A percentile compares a stretch with the other conserved stretches of the same genome.
phyloP scores from a whole-genome alignment of 176 grass and related monocot species.

The Cenchrus fungigraminus region DNA sequence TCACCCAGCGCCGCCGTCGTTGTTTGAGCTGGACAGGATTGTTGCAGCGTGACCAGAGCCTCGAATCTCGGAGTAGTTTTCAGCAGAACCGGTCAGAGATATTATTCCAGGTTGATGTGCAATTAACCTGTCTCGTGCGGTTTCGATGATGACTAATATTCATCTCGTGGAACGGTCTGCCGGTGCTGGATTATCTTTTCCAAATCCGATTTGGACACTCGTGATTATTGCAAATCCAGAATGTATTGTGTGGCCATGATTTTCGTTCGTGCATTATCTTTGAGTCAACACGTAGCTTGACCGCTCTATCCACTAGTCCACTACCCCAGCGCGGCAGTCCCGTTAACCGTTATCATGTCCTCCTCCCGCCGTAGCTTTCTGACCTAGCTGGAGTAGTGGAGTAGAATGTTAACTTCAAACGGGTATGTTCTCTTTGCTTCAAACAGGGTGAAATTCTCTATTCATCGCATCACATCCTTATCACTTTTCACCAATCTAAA shows the following conservation, averaged over 20 bases:
- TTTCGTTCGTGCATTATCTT: background rate
- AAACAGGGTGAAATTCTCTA: no score
- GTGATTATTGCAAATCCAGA: no score
- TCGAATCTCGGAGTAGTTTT: background rate
- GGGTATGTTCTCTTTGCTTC: no score
- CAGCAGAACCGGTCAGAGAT: conserved; percentile 11
- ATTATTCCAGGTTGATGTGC: background rate
- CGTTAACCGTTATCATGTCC: no score
- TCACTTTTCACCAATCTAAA: no score
- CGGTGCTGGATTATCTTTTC: background rate
- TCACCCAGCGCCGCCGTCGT: background rate
- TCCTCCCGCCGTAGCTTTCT: no score
- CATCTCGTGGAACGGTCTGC: background rate
- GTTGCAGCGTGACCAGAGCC: background rate
- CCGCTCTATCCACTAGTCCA: no score
- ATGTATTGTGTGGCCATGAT: background rate
- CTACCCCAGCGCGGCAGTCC: no score
- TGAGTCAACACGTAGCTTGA: background rate
- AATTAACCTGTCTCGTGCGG: background rate
- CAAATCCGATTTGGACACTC: background rate
- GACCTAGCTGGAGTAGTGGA: no score
- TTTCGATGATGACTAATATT: background rate
- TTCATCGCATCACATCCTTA: no score
- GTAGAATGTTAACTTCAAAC: no score
- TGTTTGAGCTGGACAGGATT: background rate